These are phyloP conservation scores for Coniella vitis DNA, from an alignment of 2,329 filamentous ascomycete genomes.

Conservation along the genomic window DNA sequence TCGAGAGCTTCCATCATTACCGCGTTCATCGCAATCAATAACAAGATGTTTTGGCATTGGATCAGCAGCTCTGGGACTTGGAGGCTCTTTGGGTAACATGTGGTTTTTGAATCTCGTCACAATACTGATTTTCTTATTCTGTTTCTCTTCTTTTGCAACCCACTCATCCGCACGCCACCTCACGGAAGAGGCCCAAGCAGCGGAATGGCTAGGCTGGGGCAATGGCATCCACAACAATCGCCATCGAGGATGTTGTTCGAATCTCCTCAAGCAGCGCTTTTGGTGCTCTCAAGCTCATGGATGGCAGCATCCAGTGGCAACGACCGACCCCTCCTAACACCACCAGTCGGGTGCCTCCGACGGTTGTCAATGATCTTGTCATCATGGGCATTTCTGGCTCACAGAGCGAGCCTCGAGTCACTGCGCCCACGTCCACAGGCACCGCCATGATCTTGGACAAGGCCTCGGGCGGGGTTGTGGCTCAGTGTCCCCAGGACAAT, in stretches of 20 bases:
- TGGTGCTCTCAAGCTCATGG: neutral
- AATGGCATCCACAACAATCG: conserved; percentile 18
- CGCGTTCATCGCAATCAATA: too few species aligned
- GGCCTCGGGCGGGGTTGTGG: neutral
- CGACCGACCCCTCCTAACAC: neutral
- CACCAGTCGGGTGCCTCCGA: neutral
- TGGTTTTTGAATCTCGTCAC: too few species aligned
- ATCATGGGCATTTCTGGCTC: neutral
- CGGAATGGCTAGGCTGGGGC: conserved; percentile 18
- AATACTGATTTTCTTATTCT: neutral
- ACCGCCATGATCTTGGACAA: neutral
- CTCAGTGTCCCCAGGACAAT: neutral
- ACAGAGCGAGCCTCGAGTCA: neutral
- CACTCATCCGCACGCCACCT: neutral
- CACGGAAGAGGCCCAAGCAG: neutral
- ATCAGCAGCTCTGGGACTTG: too few species aligned
- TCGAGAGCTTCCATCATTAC: too few species aligned
- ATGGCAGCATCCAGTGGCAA: neutral
- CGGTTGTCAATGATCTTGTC: neutral
- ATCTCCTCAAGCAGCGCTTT: neutral
- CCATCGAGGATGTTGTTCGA: too few species aligned
- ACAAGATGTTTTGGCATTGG: too few species aligned
- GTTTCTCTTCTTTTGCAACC: neutral
- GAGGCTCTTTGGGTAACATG: too few species aligned
- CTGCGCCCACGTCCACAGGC: neutral